phyloP scores from a whole-genome alignment of 2,329 filamentous ascomycete genomes.

The Paradendryphiella salina region DNA sequence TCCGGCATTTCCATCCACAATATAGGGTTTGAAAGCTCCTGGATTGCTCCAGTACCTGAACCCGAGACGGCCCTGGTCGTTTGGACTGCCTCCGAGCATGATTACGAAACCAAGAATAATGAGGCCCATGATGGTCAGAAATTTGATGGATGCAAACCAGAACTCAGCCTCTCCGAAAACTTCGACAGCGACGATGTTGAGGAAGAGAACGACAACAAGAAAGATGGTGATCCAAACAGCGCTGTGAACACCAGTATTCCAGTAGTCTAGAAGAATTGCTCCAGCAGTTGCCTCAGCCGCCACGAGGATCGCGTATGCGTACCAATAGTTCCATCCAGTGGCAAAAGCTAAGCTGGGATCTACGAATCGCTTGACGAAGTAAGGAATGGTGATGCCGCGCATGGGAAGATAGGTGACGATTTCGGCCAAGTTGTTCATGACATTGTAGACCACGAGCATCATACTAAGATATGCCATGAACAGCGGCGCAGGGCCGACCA shows the following conservation, averaged over 20 bases:
- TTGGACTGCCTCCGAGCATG: constrained; percentile 43
- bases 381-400: constrained; percentile 45
- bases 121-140: constrained; percentile 44
- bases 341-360: constrained; percentile 52
- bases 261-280: constrained; percentile 43
- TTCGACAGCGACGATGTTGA: constrained; percentile 44
- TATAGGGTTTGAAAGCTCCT: constrained; percentile 54
- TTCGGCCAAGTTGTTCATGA: constrained; percentile 49
- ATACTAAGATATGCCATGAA: constrained; percentile 46
- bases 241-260: constrained; percentile 37
- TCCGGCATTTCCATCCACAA: constrained; percentile 61
- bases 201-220: constrained; percentile 39
- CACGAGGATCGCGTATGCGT: constrained; percentile 43
- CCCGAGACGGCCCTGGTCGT: constrained; percentile 50
- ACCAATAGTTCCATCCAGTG: constrained; percentile 34
- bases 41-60: constrained; percentile 72
- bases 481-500: constrained; percentile 41
- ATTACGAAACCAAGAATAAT: constrained; percentile 44
- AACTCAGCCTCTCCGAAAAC: constrained; percentile 56
- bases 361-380: constrained; percentile 50
- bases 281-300: constrained; percentile 43
- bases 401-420: constrained; percentile 49
- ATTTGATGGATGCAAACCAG: constrained; percentile 57
- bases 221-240: constrained; percentile 46
- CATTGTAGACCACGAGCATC: constrained; percentile 46